phyloP scores from a whole-genome alignment of 345 rosid genomes.

The Noccaea bulbosa region DNA sequence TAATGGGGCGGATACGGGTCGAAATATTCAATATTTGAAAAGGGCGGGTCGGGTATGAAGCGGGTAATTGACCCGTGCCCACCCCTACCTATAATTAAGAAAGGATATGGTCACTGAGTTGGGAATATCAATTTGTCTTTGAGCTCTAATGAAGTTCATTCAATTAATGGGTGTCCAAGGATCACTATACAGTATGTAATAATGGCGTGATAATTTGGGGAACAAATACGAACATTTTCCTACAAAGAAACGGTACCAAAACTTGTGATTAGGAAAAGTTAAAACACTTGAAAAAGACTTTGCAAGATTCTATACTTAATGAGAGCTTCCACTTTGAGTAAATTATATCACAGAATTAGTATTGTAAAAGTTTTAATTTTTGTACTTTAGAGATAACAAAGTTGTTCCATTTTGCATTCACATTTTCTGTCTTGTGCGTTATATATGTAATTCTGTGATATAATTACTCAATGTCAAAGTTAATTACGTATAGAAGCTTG shows the following conservation, averaged over 20 bases:
- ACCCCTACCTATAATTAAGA: too few species aligned
- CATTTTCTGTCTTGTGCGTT: background rate
- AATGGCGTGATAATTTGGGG: slow-evolving; percentile 1
- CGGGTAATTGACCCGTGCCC: too few species aligned
- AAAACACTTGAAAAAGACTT: background rate
- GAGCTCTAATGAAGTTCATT: too few species aligned
- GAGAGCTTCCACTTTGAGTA: background rate
- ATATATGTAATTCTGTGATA: background rate
- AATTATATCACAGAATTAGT: background rate
- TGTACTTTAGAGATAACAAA: background rate
- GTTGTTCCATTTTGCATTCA: background rate
- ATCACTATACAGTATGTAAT: background rate
- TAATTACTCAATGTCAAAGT: background rate
- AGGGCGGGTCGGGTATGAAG: too few species aligned
- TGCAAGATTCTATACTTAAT: background rate
- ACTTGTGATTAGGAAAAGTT: background rate
- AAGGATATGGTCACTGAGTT: too few species aligned
- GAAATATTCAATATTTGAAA: too few species aligned
- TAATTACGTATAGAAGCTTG: background rate
- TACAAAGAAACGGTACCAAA: background rate
- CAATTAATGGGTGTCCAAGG: too few species aligned
- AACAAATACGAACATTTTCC: background rate
- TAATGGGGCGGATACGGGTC: too few species aligned
- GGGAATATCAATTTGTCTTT: too few species aligned
- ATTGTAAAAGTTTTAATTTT: background rate